These are phyloP conservation scores for Neonectria sp. DNA, from an alignment of 2,329 filamentous ascomycete species.

Conservation along the genomic window DNA sequence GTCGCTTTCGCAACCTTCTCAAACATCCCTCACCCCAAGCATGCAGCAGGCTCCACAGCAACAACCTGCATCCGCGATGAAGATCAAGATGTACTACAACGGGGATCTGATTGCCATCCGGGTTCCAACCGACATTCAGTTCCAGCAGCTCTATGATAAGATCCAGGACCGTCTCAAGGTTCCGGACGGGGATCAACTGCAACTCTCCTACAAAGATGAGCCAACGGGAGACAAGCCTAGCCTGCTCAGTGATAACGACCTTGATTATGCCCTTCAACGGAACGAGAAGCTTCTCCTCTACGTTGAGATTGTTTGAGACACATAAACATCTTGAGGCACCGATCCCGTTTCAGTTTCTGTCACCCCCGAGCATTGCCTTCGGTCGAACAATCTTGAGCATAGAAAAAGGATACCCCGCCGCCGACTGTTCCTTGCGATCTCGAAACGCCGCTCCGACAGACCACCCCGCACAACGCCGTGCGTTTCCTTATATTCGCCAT, in stretches of 20 bases:
- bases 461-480: constrained; percentile 25
- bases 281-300: constrained; percentile 91
- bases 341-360: constrained; percentile 41
- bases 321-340: constrained; percentile 26
- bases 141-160: constrained; percentile 84
- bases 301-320: constrained; percentile 68
- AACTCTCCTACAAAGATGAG: constrained; percentile 91
- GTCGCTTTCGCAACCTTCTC: constrained; percentile 57
- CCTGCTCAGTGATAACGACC: constrained; percentile 84
- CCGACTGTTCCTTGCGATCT: constrained; percentile 27
- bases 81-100: constrained; percentile 95
- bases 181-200: constrained; percentile 75
- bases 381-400: constrained; percentile 12
- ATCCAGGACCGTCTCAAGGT: constrained; percentile 88
- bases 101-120: constrained; percentile 93
- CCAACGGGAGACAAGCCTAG: constrained; percentile 80
- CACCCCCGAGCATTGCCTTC: constrained; percentile 23
- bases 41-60: constrained; percentile 52
- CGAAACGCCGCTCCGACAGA: constrained; percentile 26
- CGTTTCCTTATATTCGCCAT: constrained; percentile 29
- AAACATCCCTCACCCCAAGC: constrained; percentile 65
- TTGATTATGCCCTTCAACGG: constrained; percentile 84
- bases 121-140: constrained; percentile 85
- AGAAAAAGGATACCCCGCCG: constrained; percentile 19
- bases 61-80: constrained; percentile 74